Base-by-base conservation (phyloP, 1,284 basidiomycete genomes). In the Sporisorium graminicola region DNA sequence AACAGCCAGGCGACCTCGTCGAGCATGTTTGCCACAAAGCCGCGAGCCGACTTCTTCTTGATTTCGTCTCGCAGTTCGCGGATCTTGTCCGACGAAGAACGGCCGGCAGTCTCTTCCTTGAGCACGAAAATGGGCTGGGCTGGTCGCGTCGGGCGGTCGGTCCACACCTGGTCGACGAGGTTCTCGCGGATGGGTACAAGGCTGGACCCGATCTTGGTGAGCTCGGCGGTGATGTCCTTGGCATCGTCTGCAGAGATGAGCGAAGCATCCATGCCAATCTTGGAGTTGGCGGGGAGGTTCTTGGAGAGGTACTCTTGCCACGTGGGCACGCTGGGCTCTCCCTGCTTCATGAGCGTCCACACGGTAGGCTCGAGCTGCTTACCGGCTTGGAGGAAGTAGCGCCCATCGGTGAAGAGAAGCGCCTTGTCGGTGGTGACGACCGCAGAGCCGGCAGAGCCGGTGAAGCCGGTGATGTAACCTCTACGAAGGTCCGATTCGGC, bases 331-430 rank as follows among this genome's bases (percentile, higher is more conserved):
- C 93, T 93, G 89, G 85, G 50, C 67, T 82, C 82, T 22, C 84
- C 95, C 79, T 93, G 91, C 86, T 94, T 96, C 93, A 96, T 95
- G 81, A 98, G 87, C 2, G 89, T 92, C 95, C 95, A 98, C 74
- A 95, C 94, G 56, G 89, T 81, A 5, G 82, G 81, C 82, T 96
- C 94, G 53, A 99, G 88, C 87, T 99, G 92, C 80, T 95, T 90
- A 66, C 89, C 91, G 0, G 95, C 96, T 86, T 98, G 96, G 14
- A 97, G 87, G 83, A 93, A 97, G 86, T 98, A 99, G 49, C 96
- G 88, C 2, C 95, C 95, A 87, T 98, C 95, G 1, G 95, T 97
- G 86, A 95, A 95, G 52, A 95, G 88, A 69, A 89, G 91, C 0
- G 80, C 84, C 51, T 80, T 65, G 37, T 62, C 51, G 46, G 61